Evolutionary conservation across 768 basidiomycete genomes (phyloP).

Genomic region (Tricholoma matsutake): DNA sequence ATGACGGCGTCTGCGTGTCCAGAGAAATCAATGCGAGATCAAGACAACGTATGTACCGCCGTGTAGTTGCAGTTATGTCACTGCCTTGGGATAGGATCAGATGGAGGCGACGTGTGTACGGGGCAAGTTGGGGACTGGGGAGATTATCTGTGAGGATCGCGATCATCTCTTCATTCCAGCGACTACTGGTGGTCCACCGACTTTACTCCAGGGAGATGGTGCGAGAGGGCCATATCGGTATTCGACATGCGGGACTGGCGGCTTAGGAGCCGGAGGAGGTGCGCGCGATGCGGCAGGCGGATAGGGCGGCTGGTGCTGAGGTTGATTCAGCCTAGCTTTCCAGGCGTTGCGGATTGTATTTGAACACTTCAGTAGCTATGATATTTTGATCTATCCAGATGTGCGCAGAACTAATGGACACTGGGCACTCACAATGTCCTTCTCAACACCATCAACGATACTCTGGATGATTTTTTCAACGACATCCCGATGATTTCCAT

Average conservation of each 20-base stretch:
- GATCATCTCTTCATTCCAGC: slow-evolving; percentile 66
- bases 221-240: slow-evolving; percentile 66
- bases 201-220: slow-evolving; percentile 68
- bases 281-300: slow-evolving; percentile 20
- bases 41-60: background rate
- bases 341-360: slow-evolving; percentile 66
- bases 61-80: background rate
- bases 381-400: slow-evolving; percentile 8
- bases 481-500: slow-evolving; percentile 84
- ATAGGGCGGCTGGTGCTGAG: slow-evolving; percentile 22
- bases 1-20: background rate
- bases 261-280: slow-evolving; percentile 22
- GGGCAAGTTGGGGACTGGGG: background rate
- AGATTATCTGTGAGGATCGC: background rate
- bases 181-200: slow-evolving; percentile 57
- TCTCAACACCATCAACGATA: slow-evolving; percentile 93
- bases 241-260: slow-evolving; percentile 27
- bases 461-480: slow-evolving; percentile 88
- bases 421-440: slow-evolving; percentile 61
- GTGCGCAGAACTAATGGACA: slow-evolving; percentile 9
- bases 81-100: background rate
- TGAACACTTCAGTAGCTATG: slow-evolving; percentile 65
- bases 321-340: slow-evolving; percentile 59
- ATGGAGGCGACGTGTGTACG: background rate
- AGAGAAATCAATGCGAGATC: background rate